These are phyloP conservation scores for Porphyrellus sp. DNA, from an alignment of 1,284 basidiomycete genomes.

Conservation along the genomic window DNA sequence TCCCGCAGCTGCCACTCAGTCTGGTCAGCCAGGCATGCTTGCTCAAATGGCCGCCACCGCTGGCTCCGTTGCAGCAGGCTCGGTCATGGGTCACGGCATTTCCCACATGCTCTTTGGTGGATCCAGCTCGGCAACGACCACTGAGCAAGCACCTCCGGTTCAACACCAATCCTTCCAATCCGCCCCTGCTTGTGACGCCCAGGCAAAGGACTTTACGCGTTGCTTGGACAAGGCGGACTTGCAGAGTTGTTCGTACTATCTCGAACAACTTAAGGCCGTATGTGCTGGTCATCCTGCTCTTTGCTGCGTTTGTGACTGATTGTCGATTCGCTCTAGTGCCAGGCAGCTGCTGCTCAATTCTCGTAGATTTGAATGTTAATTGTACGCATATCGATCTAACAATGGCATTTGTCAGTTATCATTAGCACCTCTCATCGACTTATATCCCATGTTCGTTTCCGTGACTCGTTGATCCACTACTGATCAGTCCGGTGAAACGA, in stretches of 20 bases:
- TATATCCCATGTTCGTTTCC: no score
- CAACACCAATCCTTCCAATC: slow-evolving; percentile 40
- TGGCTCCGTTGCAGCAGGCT: slow-evolving; percentile 82
- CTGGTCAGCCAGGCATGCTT: slow-evolving; percentile 59
- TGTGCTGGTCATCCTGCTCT: slow-evolving; percentile 29
- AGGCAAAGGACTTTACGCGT: slow-evolving; percentile 77
- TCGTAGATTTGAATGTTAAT: slow-evolving; percentile 30
- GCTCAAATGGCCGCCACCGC: slow-evolving; percentile 87
- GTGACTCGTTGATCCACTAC: no score
- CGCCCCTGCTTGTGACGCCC: slow-evolving; percentile 58
- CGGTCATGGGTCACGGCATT: slow-evolving; percentile 79
- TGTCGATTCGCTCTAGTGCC: slow-evolving; percentile 49
- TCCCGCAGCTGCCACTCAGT: slow-evolving; percentile 27
- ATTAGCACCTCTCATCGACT: slow-evolving; percentile 3
- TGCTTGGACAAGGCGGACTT: slow-evolving; percentile 77
- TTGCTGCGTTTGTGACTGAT: slow-evolving; percentile 7
- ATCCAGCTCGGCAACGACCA: slow-evolving; percentile 42
- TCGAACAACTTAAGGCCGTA: slow-evolving; percentile 81
- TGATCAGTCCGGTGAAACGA: no score
- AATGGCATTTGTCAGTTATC: slow-evolving; percentile 10
- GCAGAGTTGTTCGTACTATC: slow-evolving; percentile 75
- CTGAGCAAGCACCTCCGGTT: slow-evolving; percentile 42
- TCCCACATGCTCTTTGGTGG: slow-evolving; percentile 82
- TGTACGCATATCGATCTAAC: slow-evolving; percentile 5
- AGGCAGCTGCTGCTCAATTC: slow-evolving; percentile 70